Percentiles rank a stretch among this genome's conserved stretches.
These are phyloP conservation scores for Gossypium davidsonii DNA, from an alignment of 441 rosid species.

Conservation along the genomic window DNA sequence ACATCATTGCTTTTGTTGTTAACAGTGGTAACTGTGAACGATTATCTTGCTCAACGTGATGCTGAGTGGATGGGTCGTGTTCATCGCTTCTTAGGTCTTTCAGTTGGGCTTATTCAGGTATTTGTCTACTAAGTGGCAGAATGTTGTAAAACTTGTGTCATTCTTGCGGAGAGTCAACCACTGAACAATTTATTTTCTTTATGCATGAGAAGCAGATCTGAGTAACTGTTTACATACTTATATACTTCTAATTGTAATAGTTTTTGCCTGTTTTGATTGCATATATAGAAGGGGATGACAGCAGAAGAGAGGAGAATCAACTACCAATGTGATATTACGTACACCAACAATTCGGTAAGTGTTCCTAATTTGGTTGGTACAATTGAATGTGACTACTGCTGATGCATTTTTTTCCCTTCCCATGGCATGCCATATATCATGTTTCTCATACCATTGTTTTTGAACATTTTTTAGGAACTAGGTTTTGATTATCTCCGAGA, in stretches of 20 bases:
- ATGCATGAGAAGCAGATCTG: neutral
- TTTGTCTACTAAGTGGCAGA: slow-evolving; percentile 4
- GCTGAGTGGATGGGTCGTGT: slow-evolving; percentile 99
- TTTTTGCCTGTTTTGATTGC: slow-evolving; percentile 12
- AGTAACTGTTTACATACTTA: neutral
- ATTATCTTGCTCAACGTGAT: slow-evolving; percentile 94
- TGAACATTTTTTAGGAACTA: slow-evolving; percentile 61
- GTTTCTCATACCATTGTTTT: slow-evolving; percentile 15
- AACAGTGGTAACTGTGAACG: slow-evolving; percentile 94
- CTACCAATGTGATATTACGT: slow-evolving; percentile 85
- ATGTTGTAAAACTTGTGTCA: neutral
- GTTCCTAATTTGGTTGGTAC: slow-evolving; percentile 16
- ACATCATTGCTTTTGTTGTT: slow-evolving; percentile 19
- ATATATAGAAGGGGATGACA: slow-evolving; percentile 71
- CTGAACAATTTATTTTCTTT: neutral
- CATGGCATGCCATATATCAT: neutral
- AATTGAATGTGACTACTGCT: neutral
- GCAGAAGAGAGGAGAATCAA: slow-evolving; percentile 71
- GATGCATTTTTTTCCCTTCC: slow-evolving; percentile 4
- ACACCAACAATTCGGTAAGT: slow-evolving; percentile 86
- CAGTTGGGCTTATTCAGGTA: slow-evolving; percentile 97
- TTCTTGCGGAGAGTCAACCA: slow-evolving; percentile 5
- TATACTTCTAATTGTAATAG: neutral
- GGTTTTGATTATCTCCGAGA: slow-evolving; percentile 98
- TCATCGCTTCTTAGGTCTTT: slow-evolving; percentile 86